These are phyloP conservation scores for Sclerotinia spermophila DNA, from an alignment of 2,329 filamentous ascomycete species.

Conservation along the genomic window DNA sequence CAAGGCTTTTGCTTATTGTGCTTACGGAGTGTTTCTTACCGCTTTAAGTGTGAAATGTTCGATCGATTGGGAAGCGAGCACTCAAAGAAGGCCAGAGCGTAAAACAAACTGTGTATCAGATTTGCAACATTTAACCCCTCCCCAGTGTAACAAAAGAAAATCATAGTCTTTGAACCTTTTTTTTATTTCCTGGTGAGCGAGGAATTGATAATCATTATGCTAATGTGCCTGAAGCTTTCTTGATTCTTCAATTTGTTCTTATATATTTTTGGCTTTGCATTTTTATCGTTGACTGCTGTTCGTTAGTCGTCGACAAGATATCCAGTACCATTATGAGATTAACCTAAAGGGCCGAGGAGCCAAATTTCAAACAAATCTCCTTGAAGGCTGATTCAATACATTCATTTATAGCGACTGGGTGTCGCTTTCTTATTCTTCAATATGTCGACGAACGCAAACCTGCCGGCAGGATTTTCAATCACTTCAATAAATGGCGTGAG, in stretches of 20 bases:
- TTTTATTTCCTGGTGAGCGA: not conserved
- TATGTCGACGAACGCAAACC: constrained; percentile 42
- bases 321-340: constrained; percentile 19
- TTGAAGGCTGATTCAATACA: constrained; percentile 31
- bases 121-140: constrained; percentile 16
- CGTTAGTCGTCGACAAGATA: constrained; percentile 6
- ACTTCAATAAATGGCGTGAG: constrained; percentile 49
- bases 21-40: not conserved
- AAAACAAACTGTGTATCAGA: constrained; percentile 14
- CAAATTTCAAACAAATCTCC: constrained; percentile 24
- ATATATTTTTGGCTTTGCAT: constrained; percentile 21
- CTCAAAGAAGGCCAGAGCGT: constrained; percentile 9
- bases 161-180: not conserved
- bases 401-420: constrained; percentile 30
- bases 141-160: constrained; percentile 11
- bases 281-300: constrained; percentile 20
- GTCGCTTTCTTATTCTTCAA: constrained; percentile 31
- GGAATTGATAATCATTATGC: not conserved
- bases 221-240: not conserved
- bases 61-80: constrained; percentile 4
- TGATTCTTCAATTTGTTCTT: not conserved
- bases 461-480: constrained; percentile 47
- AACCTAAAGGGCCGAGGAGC: constrained; percentile 32
- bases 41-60: constrained; percentile 6
- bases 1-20: not conserved